Base-by-base conservation (phyloP, 2,329 filamentous ascomycete species). In the Colletotrichum sp. region DNA sequence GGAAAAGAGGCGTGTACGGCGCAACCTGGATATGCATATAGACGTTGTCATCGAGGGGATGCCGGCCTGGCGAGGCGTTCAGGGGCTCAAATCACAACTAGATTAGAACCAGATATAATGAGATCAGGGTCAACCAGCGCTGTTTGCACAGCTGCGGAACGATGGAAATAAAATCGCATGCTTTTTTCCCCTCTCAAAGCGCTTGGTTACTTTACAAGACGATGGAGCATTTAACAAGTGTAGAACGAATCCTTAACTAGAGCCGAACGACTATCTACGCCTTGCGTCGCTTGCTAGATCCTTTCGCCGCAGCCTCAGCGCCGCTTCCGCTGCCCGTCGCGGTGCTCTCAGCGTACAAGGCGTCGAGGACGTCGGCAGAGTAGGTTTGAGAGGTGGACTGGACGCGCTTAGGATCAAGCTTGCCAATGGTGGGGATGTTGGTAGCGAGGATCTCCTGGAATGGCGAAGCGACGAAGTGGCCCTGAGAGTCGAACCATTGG, bases 401-500 rank as follows among this genome's bases (percentile, higher is more conserved):
- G n/a, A 88, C 87, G 71, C 89, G 88, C 82, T 90, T 90, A 48
- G 92, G 90, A 80, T 96, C 94, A 36, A 89, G 89, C 78, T 88
- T 88, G 66, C 92, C 94, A 76, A 96, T 89, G 36, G 90, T 82
- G 1, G 92, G 90, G 5, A 96, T 88, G 55, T 90, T 89, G n/a
- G 89, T 89, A 13, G 94, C 94, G 63, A 97, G 87, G 86, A 95
- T 92, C 81, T 92, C 90, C 88, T 97, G 95, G 85, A 97, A 96
- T 7, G 95, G 94, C 78, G 91, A 87, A 10, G 91, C 90, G 61
- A 96, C 90, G 82, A 97, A 96, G 82, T 89, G 90, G 65, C 95
- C 95, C 55, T 88, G 86, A 71, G 86, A 86, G 83, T 97, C 94
- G 79, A 96, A 97, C 94, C 94, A 97, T 69, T 90, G 88, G 38